Base-by-base conservation (phyloP, 331 rosid genomes). In the Quercus tomentella region DNA sequence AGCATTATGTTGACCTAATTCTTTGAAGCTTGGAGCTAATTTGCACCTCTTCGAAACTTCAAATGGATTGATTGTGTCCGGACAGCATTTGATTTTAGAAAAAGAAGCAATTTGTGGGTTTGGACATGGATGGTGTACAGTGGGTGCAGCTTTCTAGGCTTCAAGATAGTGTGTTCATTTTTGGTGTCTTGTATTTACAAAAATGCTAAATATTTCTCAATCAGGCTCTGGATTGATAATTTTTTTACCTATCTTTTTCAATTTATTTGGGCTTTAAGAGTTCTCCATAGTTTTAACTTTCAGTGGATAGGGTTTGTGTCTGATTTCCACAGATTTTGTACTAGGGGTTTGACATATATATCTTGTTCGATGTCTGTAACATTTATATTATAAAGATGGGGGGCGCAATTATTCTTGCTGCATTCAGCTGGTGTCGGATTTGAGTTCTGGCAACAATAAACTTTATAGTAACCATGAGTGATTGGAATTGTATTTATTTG, bases 41-140 rank as follows among this genome's bases (percentile, higher is more conserved):
- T 77, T 70, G 83, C 85, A 65, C 83, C 80, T 82, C 84, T 79
- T 81, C 79, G 25, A 55, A 84, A 70, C 81, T 84, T 82, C 78
- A 75, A 49, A 79, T 76, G 72, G 80, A 76, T 77, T 80, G 91
- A 69, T 72, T 82, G 86, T 69, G 80, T 79, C 12, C 81, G 72
- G 83, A 82, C 84, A 77, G 70, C 83, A 67, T 74, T 71, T 65
- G 58, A 33, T 33, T 35, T 76, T 73, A 67, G 83, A 77, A 88
- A 79, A 85, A 76, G 83, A 56, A 80, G 81, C 82, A 60, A 77
- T 83, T 74, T 74, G 77, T 70, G 52, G 83, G 63, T 70, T 60
- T 67, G 49, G 77, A 81, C 41, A 21, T 71, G 69, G 78, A 25
- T 78, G 84, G 84, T 92, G 97, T 95, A 91, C 94, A 92, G 97